Evolutionary conservation across 306 rosid genomes (phyloP).

Genomic region (Lithocarpus polystachyus): DNA sequence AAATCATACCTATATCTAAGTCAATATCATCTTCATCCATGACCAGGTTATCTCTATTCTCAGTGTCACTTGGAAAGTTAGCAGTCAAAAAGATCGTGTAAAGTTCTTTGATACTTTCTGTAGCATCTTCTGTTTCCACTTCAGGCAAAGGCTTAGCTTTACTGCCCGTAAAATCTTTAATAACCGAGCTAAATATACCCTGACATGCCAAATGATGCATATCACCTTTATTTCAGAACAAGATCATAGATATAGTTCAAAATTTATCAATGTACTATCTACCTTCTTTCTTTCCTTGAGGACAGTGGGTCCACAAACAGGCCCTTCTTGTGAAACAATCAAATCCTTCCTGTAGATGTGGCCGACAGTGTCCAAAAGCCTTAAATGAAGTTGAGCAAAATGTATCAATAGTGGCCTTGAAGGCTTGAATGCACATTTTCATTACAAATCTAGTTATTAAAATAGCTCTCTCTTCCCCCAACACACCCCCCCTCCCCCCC

Average conservation of each 20-base stretch:
- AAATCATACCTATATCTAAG: conserved; percentile 60
- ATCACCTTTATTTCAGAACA: conserved; percentile 1
- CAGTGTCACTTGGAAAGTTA: conserved; percentile 48
- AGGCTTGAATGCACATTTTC: neutral
- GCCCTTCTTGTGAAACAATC: conserved; percentile 42
- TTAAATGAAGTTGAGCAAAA: conserved; percentile 23
- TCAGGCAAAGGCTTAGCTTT: conserved; percentile 56
- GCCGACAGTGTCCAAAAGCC: conserved; percentile 61
- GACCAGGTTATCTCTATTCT: conserved; percentile 34
- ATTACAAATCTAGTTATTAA: neutral
- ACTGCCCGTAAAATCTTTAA: conserved; percentile 75
- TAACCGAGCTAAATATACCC: conserved; percentile 76
- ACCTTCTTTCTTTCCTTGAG: conserved; percentile 88
- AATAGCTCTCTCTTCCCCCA: neutral
- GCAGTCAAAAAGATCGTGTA: conserved; percentile 49
- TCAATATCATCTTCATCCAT: conserved; percentile 40
- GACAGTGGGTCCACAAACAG: conserved; percentile 17
- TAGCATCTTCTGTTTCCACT: conserved; percentile 52
- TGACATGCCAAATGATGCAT: conserved; percentile 15
- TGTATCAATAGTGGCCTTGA: neutral
- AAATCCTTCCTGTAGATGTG: conserved; percentile 51
- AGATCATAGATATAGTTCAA: neutral
- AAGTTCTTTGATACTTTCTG: conserved; percentile 59
- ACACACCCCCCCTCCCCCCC: no score
- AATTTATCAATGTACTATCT: neutral